Evolutionary conservation across 2,329 filamentous ascomycete genomes (phyloP), one percentile per base, ranked within the genome.

Genomic region (Trichophyton equinum): DNA sequence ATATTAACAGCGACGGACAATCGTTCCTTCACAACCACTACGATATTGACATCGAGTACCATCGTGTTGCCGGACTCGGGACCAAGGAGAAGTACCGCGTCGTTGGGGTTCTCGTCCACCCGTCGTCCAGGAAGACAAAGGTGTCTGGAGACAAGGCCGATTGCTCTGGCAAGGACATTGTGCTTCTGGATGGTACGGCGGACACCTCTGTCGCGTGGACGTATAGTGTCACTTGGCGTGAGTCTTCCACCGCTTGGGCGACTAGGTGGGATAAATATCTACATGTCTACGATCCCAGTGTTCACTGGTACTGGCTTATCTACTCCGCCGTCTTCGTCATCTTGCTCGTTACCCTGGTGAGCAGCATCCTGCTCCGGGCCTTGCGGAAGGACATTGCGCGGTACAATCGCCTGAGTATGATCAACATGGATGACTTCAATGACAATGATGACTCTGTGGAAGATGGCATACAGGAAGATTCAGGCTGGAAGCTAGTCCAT

Each of bases 241-340:
- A 85, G 66, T 96, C 91, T 0, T 71, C 81, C 0, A 97, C 91
- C 1, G 89, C 88, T 0, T 99, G 95, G 86, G 94, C 94, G 30
- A 99, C 94, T 11, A 84, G 94, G 65, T 99, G 94, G 94, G 94
- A 99, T 79, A 97, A 96, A 76, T 97, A 97, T 72, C 81, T 99
- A 40, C 92, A 97, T 70, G 92, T 99, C 33, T 95, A 91, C 71
- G 91, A 97, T 73, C 91, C 94, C 59, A 95, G 94, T 79, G 97
- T 99, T 68, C 94, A 99, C 74, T 99, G 94, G 94, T 96, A 97
- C 78, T 96, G 91, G 62, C 84, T 99, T 57, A 88, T 97, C 76
- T 96, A 96, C 75, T 96, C 91, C 40, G 89, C 94, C 57, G 85
- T 97, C 51, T 95, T 99, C 64, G 91, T 99, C 58, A 82, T 96